Evolutionary conservation across 192 early-diverging fungal species (phyloP).

Genomic region (Backusella liffmaniae): DNA sequence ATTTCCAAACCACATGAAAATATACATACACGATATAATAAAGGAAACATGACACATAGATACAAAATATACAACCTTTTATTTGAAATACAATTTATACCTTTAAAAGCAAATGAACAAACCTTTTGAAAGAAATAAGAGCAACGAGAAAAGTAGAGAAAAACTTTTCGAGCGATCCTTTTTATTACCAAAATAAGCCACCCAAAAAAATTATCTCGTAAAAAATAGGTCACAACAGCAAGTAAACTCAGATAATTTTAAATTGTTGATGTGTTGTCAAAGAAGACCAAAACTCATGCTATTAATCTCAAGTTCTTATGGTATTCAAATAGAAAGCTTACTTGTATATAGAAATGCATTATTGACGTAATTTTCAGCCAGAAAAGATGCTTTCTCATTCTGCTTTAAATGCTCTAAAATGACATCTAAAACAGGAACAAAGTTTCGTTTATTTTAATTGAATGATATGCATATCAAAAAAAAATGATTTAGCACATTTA

Average conservation of each 20-base stretch:
- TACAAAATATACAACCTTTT: background rate
- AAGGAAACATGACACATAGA: background rate
- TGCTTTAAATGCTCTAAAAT: background rate
- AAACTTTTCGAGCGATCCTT: background rate
- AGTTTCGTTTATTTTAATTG: background rate
- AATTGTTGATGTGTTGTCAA: background rate
- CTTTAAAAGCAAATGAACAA: background rate
- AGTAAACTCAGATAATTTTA: background rate
- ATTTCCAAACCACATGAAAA: background rate
- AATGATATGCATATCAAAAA: background rate
- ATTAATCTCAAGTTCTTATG: background rate
- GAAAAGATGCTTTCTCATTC: background rate
- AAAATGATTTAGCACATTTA: too few relatives aligned
- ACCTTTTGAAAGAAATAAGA: background rate
- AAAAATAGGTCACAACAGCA: background rate
- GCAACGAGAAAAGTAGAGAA: background rate
- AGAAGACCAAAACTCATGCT: background rate
- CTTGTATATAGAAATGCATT: background rate
- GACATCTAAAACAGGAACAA: too few relatives aligned
- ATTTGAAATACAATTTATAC: background rate
- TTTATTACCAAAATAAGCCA: conserved; percentile 5
- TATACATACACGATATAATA: background rate
- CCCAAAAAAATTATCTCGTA: background rate
- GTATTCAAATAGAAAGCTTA: background rate
- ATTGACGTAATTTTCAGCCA: background rate